These are phyloP conservation scores for Tolypocladium sp. DNA, from an alignment of 2,329 filamentous ascomycete genomes.

Conservation along the genomic window DNA sequence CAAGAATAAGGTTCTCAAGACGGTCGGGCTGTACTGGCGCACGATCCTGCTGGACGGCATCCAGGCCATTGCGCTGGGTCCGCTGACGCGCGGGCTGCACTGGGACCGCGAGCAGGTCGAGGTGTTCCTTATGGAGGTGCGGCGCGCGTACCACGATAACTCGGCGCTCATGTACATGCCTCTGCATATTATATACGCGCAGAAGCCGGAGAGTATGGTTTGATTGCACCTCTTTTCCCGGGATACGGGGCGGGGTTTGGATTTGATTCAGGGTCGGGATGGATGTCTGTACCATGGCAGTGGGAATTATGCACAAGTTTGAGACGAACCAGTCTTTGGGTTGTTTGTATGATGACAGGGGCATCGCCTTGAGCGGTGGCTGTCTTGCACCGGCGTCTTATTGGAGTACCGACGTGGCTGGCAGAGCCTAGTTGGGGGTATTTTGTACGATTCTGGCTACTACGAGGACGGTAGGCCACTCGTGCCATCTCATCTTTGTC, in stretches of 20 bases:
- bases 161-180: slow-evolving; percentile 43
- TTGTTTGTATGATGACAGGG: neutral
- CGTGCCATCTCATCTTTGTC: neutral
- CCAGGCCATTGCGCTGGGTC: slow-evolving; percentile 41
- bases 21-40: slow-evolving; percentile 42
- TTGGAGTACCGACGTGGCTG: neutral
- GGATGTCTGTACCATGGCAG: neutral
- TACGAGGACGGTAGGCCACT: neutral
- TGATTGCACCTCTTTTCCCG: neutral
- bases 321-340: neutral
- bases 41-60: slow-evolving; percentile 40
- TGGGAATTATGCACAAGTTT: neutral
- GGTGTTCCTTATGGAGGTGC: slow-evolving; percentile 36
- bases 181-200: slow-evolving; percentile 43
- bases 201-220: slow-evolving; percentile 29
- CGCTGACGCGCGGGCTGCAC: slow-evolving; percentile 38
- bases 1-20: slow-evolving; percentile 39
- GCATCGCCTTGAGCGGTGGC: neutral
- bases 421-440: neutral
- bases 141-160: slow-evolving; percentile 37
- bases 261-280: neutral
- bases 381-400: neutral
- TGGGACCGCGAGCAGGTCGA: slow-evolving; percentile 41
- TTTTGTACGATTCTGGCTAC: neutral
- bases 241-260: neutral